Conservation (phyloP, 306 rosid species). For the Hippophae rhamnoides region DNA sequence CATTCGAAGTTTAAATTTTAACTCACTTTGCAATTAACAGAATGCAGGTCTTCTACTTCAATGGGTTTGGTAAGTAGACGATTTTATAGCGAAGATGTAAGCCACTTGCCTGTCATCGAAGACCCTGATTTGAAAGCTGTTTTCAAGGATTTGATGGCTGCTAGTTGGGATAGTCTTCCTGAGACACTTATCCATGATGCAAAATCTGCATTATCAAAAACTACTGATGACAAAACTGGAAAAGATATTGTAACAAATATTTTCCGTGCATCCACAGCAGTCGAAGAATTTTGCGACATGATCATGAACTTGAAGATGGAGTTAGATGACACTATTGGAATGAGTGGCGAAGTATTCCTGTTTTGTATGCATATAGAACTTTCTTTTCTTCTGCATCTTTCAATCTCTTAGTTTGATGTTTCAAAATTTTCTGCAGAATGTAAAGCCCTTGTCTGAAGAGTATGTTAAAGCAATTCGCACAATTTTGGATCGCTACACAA, state of each 20-base stretch:
- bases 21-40: conserved; percentile 20
- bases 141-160: conserved; percentile 85
- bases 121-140: conserved; percentile 49
- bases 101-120: conserved; percentile 46
- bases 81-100: conserved; percentile 46
- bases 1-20: neutral
- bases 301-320: conserved; percentile 42
- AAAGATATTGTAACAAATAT: conserved; percentile 56
- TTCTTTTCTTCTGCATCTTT: neutral
- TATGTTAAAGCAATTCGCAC: conserved; percentile 48
- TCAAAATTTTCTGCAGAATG: conserved; percentile 37
- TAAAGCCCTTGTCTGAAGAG: conserved; percentile 52
- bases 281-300: conserved; percentile 71
- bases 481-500: conserved; percentile 45
- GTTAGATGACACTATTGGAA: conserved; percentile 68
- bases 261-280: conserved; percentile 70
- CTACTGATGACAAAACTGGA: conserved; percentile 57
- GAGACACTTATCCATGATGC: conserved; percentile 32
- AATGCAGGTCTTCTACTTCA: conserved; percentile 42
- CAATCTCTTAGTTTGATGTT: conserved; percentile 2
- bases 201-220: conserved; percentile 52
- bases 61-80: conserved; percentile 40
- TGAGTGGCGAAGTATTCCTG: conserved; percentile 70
- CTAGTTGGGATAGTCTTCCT: conserved; percentile 55
- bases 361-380: neutral